Conservation (phyloP, 1,284 basidiomycete genomes). For the Inonotus hispidus region DNA sequence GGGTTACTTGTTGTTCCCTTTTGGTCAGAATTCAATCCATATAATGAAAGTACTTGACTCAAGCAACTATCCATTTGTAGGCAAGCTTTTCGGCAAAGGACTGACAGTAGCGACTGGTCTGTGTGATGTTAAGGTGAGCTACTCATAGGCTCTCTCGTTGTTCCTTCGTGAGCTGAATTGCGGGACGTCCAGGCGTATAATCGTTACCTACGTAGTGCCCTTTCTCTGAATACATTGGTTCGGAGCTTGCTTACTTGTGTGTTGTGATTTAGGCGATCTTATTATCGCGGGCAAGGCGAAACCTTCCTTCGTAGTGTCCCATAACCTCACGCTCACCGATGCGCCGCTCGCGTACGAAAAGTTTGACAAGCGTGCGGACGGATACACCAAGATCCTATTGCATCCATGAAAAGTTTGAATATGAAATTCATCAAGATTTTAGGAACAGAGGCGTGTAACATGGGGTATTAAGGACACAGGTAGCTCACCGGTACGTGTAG, state of each 20-base stretch:
- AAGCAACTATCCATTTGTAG: constrained; percentile 20
- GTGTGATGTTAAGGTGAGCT: constrained; percentile 46
- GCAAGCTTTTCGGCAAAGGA: constrained; percentile 49
- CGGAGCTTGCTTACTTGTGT: no score
- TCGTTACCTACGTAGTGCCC: constrained; percentile 35
- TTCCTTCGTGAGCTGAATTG: neutral
- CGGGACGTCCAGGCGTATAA: constrained; percentile 37
- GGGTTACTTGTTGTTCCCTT: constrained; percentile 47
- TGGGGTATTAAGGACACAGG: neutral
- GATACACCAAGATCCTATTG: constrained; percentile 45
- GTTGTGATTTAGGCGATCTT: constrained; percentile 29
- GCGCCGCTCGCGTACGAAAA: constrained; percentile 45
- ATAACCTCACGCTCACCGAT: constrained; percentile 41
- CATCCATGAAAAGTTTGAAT: constrained; percentile 33
- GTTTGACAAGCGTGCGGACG: constrained; percentile 44
- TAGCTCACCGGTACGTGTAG: no score
- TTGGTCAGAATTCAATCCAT: constrained; percentile 29
- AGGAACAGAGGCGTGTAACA: neutral
- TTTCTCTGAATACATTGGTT: neutral
- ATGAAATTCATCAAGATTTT: neutral
- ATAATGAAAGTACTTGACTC: neutral
- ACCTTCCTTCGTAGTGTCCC: constrained; percentile 47
- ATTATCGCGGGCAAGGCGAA: constrained; percentile 47
- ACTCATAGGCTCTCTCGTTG: neutral
- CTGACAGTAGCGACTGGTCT: constrained; percentile 46